Evolutionary conservation across 2,329 filamentous ascomycete species (phyloP).

Genomic region (Penicillium sp.): DNA sequence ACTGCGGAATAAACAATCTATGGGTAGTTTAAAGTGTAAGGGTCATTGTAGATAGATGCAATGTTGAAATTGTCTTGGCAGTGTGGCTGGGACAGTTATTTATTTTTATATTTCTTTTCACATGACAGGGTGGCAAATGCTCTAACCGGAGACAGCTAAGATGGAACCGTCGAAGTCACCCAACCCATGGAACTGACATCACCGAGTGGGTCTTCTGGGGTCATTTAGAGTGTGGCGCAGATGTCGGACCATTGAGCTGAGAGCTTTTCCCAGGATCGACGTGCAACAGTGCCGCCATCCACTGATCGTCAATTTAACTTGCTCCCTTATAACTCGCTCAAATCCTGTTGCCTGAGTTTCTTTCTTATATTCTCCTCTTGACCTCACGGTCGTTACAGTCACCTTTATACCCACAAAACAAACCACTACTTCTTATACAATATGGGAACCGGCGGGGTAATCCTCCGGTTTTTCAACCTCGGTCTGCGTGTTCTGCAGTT

Average conservation of each 20-base stretch:
- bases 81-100: constrained; percentile 1
- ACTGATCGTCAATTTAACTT: constrained; percentile 9
- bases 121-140: not conserved
- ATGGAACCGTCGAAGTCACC: not conserved
- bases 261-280: not conserved
- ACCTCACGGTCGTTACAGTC: not conserved
- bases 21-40: not conserved
- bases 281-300: not conserved
- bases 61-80: not conserved
- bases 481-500: constrained; percentile 73
- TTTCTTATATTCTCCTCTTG: constrained; percentile 1
- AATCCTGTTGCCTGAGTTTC: constrained; percentile 11
- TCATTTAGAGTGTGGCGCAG: constrained; percentile 10
- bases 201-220: not conserved
- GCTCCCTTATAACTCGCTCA: constrained; percentile 6
- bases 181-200: constrained; percentile 7
- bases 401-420: not conserved
- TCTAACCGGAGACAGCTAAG: not conserved
- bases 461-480: constrained; percentile 68
- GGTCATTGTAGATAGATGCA: not conserved
- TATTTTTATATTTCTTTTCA: not conserved
- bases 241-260: not conserved
- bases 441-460: constrained; percentile 61
- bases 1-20: no score
- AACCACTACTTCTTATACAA: constrained; percentile 21